Evolutionary conservation across 192 early-diverging fungal species (phyloP), one percentile per base, ranked within the genome.

Genomic region (Chytriomyces sp.): DNA sequence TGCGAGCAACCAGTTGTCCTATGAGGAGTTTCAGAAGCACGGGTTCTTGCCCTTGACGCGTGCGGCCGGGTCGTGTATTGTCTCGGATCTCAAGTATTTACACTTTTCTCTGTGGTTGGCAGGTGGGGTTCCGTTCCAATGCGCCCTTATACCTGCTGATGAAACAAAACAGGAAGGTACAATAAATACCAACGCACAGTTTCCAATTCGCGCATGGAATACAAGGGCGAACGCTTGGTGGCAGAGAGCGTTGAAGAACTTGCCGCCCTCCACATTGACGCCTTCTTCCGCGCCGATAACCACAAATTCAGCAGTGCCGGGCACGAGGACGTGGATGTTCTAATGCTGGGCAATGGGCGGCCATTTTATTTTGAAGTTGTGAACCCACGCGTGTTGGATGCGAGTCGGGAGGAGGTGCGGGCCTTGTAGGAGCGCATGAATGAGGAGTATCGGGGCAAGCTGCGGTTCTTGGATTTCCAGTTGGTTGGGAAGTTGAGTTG

Each of bases 261-360:
- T 39, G 87, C 94, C 39, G 89, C 85, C 3, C 77, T 79, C 33
- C 81, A 78, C 37, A 26, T 39, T 28, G 26, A 63, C 31, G n/a
- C 75, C 78, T 55, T 68, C n/a, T 68, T 68, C 56, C 28, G 52
- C 8, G 59, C 59, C 17, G 52, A 32, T 54, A 86, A 75, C 38
- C 91, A 89, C 77, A 94, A 92, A 62, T 91, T 98, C 75, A 84
- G 87, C 2, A 88, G 89, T 0, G 88, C 94, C 5, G 96, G 96
- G 14, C 88, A 94, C 25, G 96, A 98, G 74, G 96, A 98, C 78
- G 89, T 90, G 5, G 93, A 98, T 77, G 96, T 98, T 26, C 86
- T 93, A n/a, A 96, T 95, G 93, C 80, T 98, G 33, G 94, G 93
- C 38, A 81, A 83, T 37, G 96, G 96, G 26, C 80, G 96, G 19